A percentile compares a stretch with the other conserved stretches of the same genome.
phyloP scores from a whole-genome alignment of 2,329 filamentous ascomycete species.

The Rhynchosporium secalis region DNA sequence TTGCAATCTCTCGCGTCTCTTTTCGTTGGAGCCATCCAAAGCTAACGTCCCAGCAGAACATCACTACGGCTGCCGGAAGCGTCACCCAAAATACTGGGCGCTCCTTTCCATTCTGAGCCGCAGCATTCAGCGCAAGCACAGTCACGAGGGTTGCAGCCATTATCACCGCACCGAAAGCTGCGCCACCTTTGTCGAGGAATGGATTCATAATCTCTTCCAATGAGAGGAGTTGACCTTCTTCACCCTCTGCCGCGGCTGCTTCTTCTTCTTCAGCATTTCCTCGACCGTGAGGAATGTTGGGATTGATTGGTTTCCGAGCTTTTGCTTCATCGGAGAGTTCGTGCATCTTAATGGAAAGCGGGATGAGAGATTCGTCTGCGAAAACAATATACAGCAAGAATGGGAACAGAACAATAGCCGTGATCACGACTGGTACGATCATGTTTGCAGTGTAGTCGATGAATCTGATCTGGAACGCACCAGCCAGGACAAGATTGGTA shows the following conservation, averaged over 20 bases:
- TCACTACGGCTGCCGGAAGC: constrained; percentile 64
- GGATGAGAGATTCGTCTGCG: constrained; percentile 62
- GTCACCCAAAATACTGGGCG: constrained; percentile 68
- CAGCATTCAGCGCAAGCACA: constrained; percentile 65
- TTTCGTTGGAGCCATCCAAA: constrained; percentile 64
- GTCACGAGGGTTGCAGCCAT: constrained; percentile 69
- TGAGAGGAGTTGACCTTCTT: constrained; percentile 56
- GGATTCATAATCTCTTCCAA: constrained; percentile 76
- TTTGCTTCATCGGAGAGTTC: constrained; percentile 60
- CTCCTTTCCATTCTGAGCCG: constrained; percentile 50
- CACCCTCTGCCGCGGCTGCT: constrained; percentile 44
- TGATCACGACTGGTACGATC: constrained; percentile 70
- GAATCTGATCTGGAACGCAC: constrained; percentile 71
- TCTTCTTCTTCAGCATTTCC: constrained; percentile 55
- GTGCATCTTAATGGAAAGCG: constrained; percentile 66
- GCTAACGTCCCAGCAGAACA: constrained; percentile 66
- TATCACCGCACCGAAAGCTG: constrained; percentile 61
- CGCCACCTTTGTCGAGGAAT: constrained; percentile 66
- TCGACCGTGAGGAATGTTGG: constrained; percentile 67
- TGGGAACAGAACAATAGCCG: constrained; percentile 66
- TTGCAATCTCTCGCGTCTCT: constrained; percentile 63
- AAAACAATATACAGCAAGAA: constrained; percentile 72
- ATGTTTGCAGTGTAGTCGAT: constrained; percentile 76
- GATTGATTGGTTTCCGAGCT: constrained; percentile 62
- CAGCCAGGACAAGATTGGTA: constrained; percentile 72